Conservation (phyloP, 78 protist species). For the Dictyostelium brefeldianum region DNA sequence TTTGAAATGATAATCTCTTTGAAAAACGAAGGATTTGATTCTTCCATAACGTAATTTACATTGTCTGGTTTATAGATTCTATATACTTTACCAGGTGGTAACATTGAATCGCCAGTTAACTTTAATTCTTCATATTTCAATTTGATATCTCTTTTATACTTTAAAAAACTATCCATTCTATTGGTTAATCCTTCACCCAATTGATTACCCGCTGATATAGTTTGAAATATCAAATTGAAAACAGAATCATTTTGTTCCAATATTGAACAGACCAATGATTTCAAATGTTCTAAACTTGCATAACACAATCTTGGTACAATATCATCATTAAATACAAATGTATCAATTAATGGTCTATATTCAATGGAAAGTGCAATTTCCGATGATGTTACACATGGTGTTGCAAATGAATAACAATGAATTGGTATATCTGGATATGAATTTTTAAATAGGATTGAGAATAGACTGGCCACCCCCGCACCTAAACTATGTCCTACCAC, state of each 20-base stretch:
- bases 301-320: conserved; percentile 78
- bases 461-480: conserved; percentile 63
- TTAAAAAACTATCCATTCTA: conserved; percentile 40
- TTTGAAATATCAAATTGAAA: conserved; percentile 39
- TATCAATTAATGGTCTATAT: conserved; percentile 27
- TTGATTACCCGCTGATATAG: conserved; percentile 58
- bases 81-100: conserved; percentile 77
- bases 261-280: conserved; percentile 21
- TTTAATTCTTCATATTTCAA: not conserved
- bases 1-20: conserved; percentile 74
- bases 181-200: conserved; percentile 62
- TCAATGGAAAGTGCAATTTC: conserved; percentile 61
- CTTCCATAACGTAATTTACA: conserved; percentile 55
- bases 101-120: conserved; percentile 18
- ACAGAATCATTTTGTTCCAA: conserved; percentile 45
- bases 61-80: conserved; percentile 60
- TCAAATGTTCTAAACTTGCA: conserved; percentile 59
- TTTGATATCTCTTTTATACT: conserved; percentile 40
- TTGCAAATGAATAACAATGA: conserved; percentile 81
- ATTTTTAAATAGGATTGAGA: conserved; percentile 42
- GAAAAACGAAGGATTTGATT: conserved; percentile 77
- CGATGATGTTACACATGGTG: conserved; percentile 62
- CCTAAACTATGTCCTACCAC: conserved; percentile 79
- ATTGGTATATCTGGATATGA: conserved; percentile 59
- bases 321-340: conserved; percentile 74